These are phyloP conservation scores for Escovopsis weberi DNA, from an alignment of 2,329 filamentous ascomycete genomes.

Conservation along the genomic window DNA sequence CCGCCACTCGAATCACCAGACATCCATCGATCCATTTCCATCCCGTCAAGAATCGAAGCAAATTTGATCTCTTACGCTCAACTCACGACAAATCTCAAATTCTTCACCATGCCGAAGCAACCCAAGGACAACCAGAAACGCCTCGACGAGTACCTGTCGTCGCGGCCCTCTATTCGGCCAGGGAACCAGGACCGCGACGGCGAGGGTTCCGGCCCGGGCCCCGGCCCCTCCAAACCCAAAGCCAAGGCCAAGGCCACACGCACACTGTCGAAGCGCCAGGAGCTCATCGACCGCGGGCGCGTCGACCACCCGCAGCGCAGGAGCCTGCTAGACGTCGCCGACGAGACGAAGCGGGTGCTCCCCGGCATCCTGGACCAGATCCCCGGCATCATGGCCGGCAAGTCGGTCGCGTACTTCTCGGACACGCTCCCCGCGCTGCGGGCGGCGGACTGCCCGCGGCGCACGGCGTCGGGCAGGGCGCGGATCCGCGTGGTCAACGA, in stretches of 20 bases:
- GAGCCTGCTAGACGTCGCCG: slow-evolving; percentile 26
- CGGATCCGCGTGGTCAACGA: slow-evolving; percentile 36
- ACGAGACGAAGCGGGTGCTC: slow-evolving; percentile 32
- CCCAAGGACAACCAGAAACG: too few species aligned
- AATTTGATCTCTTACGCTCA: too few species aligned
- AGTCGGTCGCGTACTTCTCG: slow-evolving; percentile 23
- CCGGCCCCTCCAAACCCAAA: too few species aligned
- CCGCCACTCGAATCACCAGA: too few species aligned
- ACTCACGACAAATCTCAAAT: too few species aligned
- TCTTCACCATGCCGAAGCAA: too few species aligned
- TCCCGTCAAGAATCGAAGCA: too few species aligned
- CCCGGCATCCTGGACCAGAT: slow-evolving; percentile 31
- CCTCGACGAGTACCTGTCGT: not conserved
- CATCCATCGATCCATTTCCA: too few species aligned
- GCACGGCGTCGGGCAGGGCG: slow-evolving; percentile 15
- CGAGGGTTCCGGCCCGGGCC: not conserved
- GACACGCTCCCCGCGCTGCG: slow-evolving; percentile 25
- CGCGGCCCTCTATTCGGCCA: not conserved
- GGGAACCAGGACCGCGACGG: not conserved
- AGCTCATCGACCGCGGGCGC: slow-evolving; percentile 7
- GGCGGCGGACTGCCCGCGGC: slow-evolving; percentile 26
- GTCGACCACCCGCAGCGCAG: slow-evolving; percentile 4
- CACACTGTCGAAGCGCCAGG: not conserved
- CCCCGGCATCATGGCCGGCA: slow-evolving; percentile 23
- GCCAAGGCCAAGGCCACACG: too few species aligned